Conservation (phyloP, 345 rosid species). For the Carallia brachiata region DNA sequence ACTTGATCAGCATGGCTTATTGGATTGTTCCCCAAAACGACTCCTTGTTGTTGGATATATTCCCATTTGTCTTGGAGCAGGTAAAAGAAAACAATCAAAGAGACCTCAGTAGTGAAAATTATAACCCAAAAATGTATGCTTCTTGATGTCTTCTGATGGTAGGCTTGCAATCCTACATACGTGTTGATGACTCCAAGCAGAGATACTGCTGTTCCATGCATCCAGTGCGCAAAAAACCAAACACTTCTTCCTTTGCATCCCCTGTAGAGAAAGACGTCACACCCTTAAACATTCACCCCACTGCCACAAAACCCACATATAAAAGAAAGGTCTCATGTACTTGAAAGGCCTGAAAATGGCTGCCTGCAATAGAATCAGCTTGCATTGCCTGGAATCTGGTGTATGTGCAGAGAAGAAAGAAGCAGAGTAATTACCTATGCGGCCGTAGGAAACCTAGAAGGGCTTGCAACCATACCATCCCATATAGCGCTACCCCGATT, state of each 20-base stretch:
- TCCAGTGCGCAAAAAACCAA: slow-evolving; percentile 61
- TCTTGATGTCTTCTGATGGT: slow-evolving; percentile 48
- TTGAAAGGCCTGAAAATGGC: too few species aligned
- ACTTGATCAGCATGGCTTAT: slow-evolving; percentile 18
- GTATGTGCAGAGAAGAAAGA: too few species aligned
- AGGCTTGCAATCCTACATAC: slow-evolving; percentile 55
- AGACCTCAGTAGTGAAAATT: slow-evolving; percentile 39
- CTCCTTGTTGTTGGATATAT: slow-evolving; percentile 46
- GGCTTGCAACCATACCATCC: slow-evolving; percentile 75
- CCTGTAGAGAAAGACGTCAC: slow-evolving; percentile 25
- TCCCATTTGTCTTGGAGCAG: slow-evolving; percentile 64
- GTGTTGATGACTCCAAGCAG: slow-evolving; percentile 50
- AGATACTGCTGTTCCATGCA: slow-evolving; percentile 42
- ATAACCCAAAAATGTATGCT: slow-evolving; percentile 47
- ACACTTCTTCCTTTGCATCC: slow-evolving; percentile 48
- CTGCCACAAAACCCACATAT: too few species aligned
- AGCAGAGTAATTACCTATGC: slow-evolving; percentile 39
- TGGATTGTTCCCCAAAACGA: slow-evolving; percentile 34
- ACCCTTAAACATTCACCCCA: too few species aligned
- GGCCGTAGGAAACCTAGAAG: slow-evolving; percentile 60
- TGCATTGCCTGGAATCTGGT: too few species aligned
- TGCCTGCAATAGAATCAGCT: too few species aligned
- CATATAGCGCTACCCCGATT: slow-evolving; percentile 65
- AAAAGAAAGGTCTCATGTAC: too few species aligned
- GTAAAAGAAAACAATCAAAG: slow-evolving; percentile 39